Conservation (phyloP, 192 early-diverging fungal genomes). For the Helicostylum pulchrum region DNA sequence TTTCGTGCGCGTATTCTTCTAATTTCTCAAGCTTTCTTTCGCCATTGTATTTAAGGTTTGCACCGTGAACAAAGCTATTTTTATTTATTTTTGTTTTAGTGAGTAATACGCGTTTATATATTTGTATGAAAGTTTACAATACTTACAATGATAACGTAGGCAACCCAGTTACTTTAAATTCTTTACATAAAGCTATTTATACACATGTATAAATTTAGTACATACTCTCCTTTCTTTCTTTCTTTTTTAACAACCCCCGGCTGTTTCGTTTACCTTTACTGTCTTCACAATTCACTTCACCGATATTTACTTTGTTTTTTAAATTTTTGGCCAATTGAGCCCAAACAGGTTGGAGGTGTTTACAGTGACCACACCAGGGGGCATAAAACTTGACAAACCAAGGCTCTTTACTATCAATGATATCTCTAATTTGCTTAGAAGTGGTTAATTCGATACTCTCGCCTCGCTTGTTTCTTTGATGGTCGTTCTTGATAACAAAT, state of each 20-base stretch:
- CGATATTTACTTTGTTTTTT: conserved; percentile 68
- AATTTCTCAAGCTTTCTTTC: conserved; percentile 1
- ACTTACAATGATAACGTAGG: conserved; percentile 78
- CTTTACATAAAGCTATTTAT: conserved; percentile 48
- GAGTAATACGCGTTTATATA: not conserved
- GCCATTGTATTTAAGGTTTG: not conserved
- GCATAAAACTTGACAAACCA: conserved; percentile 92
- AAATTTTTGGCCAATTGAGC: conserved; percentile 59
- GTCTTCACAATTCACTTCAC: conserved; percentile 80
- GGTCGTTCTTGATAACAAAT: not conserved
- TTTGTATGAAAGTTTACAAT: conserved; percentile 8
- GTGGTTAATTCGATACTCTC: conserved; percentile 8
- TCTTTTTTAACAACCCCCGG: not conserved
- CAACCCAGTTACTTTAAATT: conserved; percentile 74
- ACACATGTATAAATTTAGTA: conserved; percentile 1
- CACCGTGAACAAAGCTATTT: conserved; percentile 28
- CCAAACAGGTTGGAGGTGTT: conserved; percentile 79
- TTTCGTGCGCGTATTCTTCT: conserved; percentile 1
- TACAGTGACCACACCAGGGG: conserved; percentile 89
- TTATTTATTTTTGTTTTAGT: conserved; percentile 1
- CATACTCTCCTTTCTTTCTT: no score
- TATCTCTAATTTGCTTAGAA: not conserved
- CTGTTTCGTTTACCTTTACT: conserved; percentile 31
- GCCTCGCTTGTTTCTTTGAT: conserved; percentile 6
- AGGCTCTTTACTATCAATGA: conserved; percentile 1